Evolutionary conservation across 2,329 filamentous ascomycete genomes (phyloP), one percentile per base, ranked within the genome.

Genomic region (Hortaea werneckii): DNA sequence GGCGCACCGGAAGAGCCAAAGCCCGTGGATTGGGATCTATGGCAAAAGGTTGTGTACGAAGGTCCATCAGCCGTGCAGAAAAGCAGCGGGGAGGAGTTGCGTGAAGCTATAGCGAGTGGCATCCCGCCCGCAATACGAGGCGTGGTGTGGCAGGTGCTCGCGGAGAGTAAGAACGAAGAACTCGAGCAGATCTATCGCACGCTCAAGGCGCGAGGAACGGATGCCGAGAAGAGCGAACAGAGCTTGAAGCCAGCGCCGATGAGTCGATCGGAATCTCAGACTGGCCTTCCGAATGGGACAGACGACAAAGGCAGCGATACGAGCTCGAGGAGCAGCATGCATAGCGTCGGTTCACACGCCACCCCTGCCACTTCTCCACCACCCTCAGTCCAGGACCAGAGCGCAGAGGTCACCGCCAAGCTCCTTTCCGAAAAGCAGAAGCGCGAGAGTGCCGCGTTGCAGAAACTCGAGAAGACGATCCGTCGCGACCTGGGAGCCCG

Each of bases 111-210:
- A 56, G 86, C 90, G 42, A 85, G 83, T 35, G 92, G 92, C 29
- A 98, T 98, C 47, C 92, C 92, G 1, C 88, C 83, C 54, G 90
- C 89, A 3, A 95, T 98, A 50, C 82, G 92, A 48, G 94, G 92
- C n/a, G 92, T 98, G 2, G 89, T 98, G 42, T 98, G 92, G 92
- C 92, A 98, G 67, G 90, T 96, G 6, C 71, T 98, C 50, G 88
- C 92, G 3, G 87, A 95, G 61, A 95, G 89, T 69, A 94, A 95
- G 66, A 94, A 87, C 56, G 84, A 90, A 50, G 87, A 94, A 39
- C 71, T 98, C 12, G 92, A 98, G 66, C 69, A 74, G 11, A 78
- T 88, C n/a, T 98, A 96, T 68, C 79, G 77, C 52, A 88, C 94
- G 49, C 75, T 98, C 7, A 77, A 86, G 29, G 77, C 76, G 41